Conservation (phyloP, 495 filamentous ascomycete species). For the Pseudotulostoma volvatum region DNA sequence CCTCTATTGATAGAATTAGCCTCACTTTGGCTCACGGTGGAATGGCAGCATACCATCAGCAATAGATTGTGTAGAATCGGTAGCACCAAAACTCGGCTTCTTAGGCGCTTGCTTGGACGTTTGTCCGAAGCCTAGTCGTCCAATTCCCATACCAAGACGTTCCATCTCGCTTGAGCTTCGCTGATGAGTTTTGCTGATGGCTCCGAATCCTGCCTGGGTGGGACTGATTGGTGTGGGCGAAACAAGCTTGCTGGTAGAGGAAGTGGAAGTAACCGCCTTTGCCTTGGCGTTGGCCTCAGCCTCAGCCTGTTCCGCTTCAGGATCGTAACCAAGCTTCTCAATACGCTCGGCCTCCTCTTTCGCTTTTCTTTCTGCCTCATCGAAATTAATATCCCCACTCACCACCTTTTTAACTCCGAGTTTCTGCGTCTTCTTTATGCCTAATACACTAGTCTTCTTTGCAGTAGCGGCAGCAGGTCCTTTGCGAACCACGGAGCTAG, state of each 20-base stretch:
- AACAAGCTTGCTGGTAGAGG: conserved; percentile 42
- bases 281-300: conserved; percentile 36
- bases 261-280: conserved; percentile 27
- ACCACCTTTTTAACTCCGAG: conserved; percentile 81
- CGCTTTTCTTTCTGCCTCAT: conserved; percentile 90
- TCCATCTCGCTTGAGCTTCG: conserved; percentile 63
- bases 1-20: conserved; percentile 15
- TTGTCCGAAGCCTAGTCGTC: conserved; percentile 79
- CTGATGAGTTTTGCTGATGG: conserved; percentile 32
- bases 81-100: conserved; percentile 76
- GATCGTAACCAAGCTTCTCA: conserved; percentile 94
- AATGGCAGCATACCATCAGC: conserved; percentile 47
- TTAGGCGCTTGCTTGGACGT: conserved; percentile 52
- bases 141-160: conserved; percentile 79
- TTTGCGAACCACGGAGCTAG: conserved; percentile 65
- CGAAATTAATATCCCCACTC: conserved; percentile 75
- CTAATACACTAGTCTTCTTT: conserved; percentile 69
- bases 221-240: conserved; percentile 65
- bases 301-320: conserved; percentile 63
- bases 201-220: conserved; percentile 40
- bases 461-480: conserved; percentile 38
- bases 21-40: no score
- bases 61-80: conserved; percentile 45
- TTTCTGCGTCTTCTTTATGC: conserved; percentile 74
- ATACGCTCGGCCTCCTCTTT: conserved; percentile 95